These are phyloP conservation scores for Salvia splendens DNA, from an alignment of 257 asterid species.

Conservation along the genomic window DNA sequence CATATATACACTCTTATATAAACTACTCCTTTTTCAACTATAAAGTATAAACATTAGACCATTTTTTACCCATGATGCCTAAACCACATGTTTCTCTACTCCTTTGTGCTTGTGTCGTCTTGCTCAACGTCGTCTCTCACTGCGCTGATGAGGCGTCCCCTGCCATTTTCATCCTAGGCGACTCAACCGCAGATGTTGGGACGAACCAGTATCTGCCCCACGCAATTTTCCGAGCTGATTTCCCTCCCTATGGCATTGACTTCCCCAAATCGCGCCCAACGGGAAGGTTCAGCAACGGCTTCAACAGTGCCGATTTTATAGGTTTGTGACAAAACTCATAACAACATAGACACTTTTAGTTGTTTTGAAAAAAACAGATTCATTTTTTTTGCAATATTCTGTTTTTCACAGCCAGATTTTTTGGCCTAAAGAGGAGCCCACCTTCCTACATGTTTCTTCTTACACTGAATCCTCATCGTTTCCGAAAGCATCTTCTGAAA, in stretches of 20 bases:
- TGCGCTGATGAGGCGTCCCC: slow-evolving; percentile 43
- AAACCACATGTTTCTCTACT: slow-evolving; percentile 16
- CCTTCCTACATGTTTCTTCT: slow-evolving; percentile 55
- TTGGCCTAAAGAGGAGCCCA: slow-evolving; percentile 72
- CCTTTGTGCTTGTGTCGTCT: slow-evolving; percentile 26
- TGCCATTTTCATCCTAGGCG: slow-evolving; percentile 62
- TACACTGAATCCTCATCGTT: slow-evolving; percentile 39
- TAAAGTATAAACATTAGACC: not conserved
- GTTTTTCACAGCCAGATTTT: slow-evolving; percentile 53
- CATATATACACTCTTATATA: not conserved
- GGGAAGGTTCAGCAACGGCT: slow-evolving; percentile 84
- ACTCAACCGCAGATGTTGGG: slow-evolving; percentile 85
- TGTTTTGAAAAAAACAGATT: not conserved
- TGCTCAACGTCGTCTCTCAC: slow-evolving; percentile 34
- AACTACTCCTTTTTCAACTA: not conserved
- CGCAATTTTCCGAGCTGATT: slow-evolving; percentile 46
- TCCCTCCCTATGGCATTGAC: slow-evolving; percentile 60
- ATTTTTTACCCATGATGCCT: slow-evolving; percentile 31
- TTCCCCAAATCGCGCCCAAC: slow-evolving; percentile 60
- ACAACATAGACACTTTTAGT: not conserved
- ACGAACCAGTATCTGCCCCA: slow-evolving; percentile 48
- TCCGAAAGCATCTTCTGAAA: slow-evolving; percentile 39
- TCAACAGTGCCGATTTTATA: slow-evolving; percentile 65
- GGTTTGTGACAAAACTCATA: slow-evolving; percentile 31
- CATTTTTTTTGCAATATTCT: not conserved